A percentile compares a stretch with the other conserved stretches of the same genome.
These are phyloP conservation scores for Penicillium corylophilum DNA, from an alignment of 2,329 filamentous ascomycete genomes.

Conservation along the genomic window DNA sequence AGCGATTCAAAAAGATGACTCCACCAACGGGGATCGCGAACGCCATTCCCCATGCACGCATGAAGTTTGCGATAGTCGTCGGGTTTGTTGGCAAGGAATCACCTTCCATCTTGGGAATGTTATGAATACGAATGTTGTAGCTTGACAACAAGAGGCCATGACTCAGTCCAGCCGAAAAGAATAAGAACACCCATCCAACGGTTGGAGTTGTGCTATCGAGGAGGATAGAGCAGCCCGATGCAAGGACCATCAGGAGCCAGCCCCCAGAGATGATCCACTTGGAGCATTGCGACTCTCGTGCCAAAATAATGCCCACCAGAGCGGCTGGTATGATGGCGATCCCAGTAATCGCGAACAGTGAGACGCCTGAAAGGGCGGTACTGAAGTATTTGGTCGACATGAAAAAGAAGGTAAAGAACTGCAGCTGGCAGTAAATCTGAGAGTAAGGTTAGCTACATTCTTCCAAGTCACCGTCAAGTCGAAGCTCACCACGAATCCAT, in stretches of 20 bases:
- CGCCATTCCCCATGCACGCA: slow-evolving; percentile 45
- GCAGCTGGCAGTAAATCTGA: slow-evolving; percentile 44
- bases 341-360: slow-evolving; percentile 39
- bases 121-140: slow-evolving; percentile 43
- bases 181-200: slow-evolving; percentile 36
- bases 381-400: slow-evolving; percentile 36
- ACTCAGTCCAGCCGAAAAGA: slow-evolving; percentile 43
- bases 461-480: background rate
- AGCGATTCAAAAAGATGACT: slow-evolving; percentile 44
- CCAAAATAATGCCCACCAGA: slow-evolving; percentile 19
- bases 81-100: slow-evolving; percentile 30
- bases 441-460: background rate
- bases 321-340: slow-evolving; percentile 24
- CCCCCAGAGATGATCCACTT: slow-evolving; percentile 47
- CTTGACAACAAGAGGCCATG: slow-evolving; percentile 44
- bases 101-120: slow-evolving; percentile 40
- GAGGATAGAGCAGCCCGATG: slow-evolving; percentile 40
- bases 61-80: slow-evolving; percentile 15
- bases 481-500: slow-evolving; percentile 45
- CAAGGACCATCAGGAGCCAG: slow-evolving; percentile 40
- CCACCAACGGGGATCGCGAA: slow-evolving; percentile 44
- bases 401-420: slow-evolving; percentile 46
- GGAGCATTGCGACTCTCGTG: slow-evolving; percentile 12
- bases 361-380: slow-evolving; percentile 37
- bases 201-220: slow-evolving; percentile 35